Evolutionary conservation across 345 rosid species (phyloP), one percentile per base, ranked within the genome.

Genomic region (Populus pruinosa): DNA sequence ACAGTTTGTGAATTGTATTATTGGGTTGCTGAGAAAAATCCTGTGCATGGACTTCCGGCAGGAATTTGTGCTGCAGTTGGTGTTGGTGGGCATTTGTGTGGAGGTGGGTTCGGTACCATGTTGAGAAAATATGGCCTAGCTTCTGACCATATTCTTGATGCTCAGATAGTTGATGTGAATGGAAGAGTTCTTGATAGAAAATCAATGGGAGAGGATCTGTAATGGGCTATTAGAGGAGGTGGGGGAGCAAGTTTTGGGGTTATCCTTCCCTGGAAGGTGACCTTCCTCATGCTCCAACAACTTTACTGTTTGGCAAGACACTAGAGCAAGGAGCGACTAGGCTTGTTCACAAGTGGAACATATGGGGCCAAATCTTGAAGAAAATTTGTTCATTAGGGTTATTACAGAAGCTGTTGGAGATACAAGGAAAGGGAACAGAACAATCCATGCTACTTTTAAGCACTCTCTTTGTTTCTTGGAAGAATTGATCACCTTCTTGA

Each of bases 221-320:
- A 70, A 49, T 80, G 76, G 82, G 78, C 78, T 49, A 80, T 80
- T n/a, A 62, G 72, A 69, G 82, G 82, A 74, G 78, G 82, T 36
- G 79, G 82, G 2, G 82, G 82, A 62, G 79, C 82, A 33, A 80
- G 79, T 61, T 75, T 80, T 47, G 82, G 82, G 18, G 50, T 80
- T 44, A 38, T 80, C 23, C 67, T 74, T 33, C 50, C 78, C 0
- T 75, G 78, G 75, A 75, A 74, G 47, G 75, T 80, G 55, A 62
- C 56, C 72, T 80, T 18, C 76, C 75, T 47, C 13, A 12, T 35
- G 82, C 75, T 36, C 79, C 82, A 10, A 66, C 47, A 23, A 36
- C 2, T 2, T 80, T 8, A 69, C 79, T 5, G 76, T 80, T 80
- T 43, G 49, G 18, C 4, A 53, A 7, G 75, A 35, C 25, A 69